A percentile compares a stretch with the other conserved stretches of the same genome.
Conservation (phyloP, 1,284 basidiomycete species). For the Rhodofomes roseus region DNA sequence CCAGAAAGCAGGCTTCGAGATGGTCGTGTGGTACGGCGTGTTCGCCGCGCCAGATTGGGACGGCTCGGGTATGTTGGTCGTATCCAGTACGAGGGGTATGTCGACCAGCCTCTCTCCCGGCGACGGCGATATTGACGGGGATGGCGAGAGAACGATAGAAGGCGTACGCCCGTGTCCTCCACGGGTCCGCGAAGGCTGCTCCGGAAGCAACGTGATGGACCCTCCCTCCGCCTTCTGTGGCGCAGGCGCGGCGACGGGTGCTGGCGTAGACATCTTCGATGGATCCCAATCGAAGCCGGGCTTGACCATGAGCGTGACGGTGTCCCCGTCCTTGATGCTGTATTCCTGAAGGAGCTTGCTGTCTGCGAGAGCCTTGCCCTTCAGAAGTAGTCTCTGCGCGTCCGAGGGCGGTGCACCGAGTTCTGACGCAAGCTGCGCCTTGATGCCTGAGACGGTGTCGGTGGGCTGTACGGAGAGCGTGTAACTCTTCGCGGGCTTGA, state of each 20-base stretch:
- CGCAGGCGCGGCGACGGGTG: constrained; percentile 12
- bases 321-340: constrained; percentile 73
- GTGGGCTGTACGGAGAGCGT: constrained; percentile 67
- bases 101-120: constrained; percentile 49
- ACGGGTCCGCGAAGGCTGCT: constrained; percentile 18
- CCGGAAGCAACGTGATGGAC: constrained; percentile 22
- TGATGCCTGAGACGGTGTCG: constrained; percentile 78
- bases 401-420: constrained; percentile 67
- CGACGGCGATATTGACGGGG: constrained; percentile 47
- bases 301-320: constrained; percentile 82
- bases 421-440: constrained; percentile 62
- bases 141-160: constrained; percentile 71
- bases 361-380: constrained; percentile 90
- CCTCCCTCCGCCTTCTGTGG: constrained; percentile 18
- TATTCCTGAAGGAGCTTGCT: constrained; percentile 87
- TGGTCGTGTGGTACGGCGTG: constrained; percentile 60
- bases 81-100: constrained; percentile 63
- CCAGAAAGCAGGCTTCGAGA: constrained; percentile 81
- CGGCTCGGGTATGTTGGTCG: constrained; percentile 41
- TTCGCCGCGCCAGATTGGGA: constrained; percentile 32
- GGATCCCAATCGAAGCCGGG: constrained; percentile 70
- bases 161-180: constrained; percentile 59
- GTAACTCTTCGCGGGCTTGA: constrained; percentile 81
- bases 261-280: constrained; percentile 23
- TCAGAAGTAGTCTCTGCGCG: constrained; percentile 80